Base-by-base conservation (phyloP, 345 rosid species). In the Laguncularia racemosa region DNA sequence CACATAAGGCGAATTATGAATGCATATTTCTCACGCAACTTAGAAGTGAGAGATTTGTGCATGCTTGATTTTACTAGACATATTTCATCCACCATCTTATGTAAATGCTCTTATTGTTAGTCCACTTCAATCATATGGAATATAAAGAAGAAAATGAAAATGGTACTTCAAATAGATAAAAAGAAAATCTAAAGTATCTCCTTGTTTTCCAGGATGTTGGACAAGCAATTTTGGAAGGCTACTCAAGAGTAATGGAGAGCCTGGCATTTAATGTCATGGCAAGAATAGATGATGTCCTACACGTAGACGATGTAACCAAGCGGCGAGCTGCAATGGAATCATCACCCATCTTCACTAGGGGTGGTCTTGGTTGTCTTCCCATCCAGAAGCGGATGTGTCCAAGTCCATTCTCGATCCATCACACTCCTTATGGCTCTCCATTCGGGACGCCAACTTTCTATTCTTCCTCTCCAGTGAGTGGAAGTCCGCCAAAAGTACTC, bases 191-290 rank as follows among this genome's bases (percentile, higher is more conserved):
- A n/a, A 26, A 59, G 8, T 44, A 18, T 28, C 46, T 6, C 54
- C 55, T 52, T 19, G 45, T 48, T 11, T 49, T 67, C 62, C 78
- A 95, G 97, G 99, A 95, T 78, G 96, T 95, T 52, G 99, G 99
- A 50, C 96, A 90, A 61, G 84, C 97, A 2, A 90, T 95, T 61
- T 84, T 95, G 1, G 97, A 90, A 74, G 85, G 99, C 79, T 95
- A 95, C 83, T 88, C 99, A 1, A 84, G 99, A 75, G 99, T 95
- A 50, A 84, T 81, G 88, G 99, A 95, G 82, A 87, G 99, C 80
- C 66, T 90, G 78, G 99, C 99, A 50, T 90, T 95, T 76, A 95
- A 95, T 78, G 79, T 90, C 40, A 88, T 79, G 68, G 99, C 99
- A n/a, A 95, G 97, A 70, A 88, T 95, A 60, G 97, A 95, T 3